Evolutionary conservation across 2,329 filamentous ascomycete species (phyloP), one percentile per base, ranked within the genome.

Genomic region (Trichophyton mentagrophytes): DNA sequence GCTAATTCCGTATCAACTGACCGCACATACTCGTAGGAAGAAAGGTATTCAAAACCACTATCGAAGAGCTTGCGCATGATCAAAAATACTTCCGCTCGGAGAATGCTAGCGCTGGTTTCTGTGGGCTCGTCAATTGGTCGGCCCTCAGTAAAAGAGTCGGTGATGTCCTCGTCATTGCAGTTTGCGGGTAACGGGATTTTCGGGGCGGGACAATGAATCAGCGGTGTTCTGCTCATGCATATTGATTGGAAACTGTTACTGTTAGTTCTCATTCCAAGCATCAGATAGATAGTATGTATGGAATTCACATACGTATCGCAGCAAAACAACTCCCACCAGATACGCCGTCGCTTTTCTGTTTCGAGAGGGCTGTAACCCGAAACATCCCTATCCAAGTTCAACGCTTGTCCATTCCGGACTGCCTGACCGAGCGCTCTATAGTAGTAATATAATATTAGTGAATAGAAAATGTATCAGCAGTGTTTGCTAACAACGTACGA

Each of bases 241-340:
- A 69, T 67, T 4, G 67, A 66, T 62, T 69, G 68, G 57, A 66
- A 69, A 15, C 66, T 68, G 36, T 42, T 20, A 40, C n/a, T n/a
- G 51, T 55, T 55, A 40, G 13, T 7, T 36, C 20, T 11, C 22
- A 47, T 38, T 44, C 11, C 1, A 36, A 4, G 40, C 4, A 25
- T 17, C 27, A 38, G n/a, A 46, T 11, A 30, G 7, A 46, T 11
- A 30, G 7, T 44, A 8, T 6, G 17, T 25, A 36, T 17, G 13
- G n/a, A n/a, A 11, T 40, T 55, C 51, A 62, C 65, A 25, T 65
- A 68, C 67, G 62, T 64, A 60, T 69, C 67, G 51, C 64, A 63
- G 40, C 64, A 63, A 51, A 65, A 64, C 9, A 69, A 62, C 20
- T 66, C 66, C 67, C 67, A 69, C 66, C 67, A 69, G 33, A 64